These are phyloP conservation scores for Paraphaeosphaeria minitans DNA, from an alignment of 2,329 filamentous ascomycete genomes.

Conservation along the genomic window DNA sequence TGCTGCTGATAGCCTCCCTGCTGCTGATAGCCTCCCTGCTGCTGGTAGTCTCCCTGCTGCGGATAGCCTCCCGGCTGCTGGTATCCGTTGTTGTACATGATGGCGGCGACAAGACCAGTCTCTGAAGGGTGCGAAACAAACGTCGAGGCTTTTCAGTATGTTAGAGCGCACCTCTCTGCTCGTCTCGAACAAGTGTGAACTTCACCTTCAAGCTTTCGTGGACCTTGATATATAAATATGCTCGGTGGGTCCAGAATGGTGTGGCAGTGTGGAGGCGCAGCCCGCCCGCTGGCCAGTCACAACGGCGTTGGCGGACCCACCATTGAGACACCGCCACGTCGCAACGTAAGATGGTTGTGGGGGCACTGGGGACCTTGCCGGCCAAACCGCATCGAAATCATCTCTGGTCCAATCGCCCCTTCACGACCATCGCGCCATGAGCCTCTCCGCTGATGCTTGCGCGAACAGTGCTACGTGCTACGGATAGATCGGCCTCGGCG, in stretches of 20 bases:
- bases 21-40: not conserved
- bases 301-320: conserved; percentile 4
- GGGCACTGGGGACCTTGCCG: not conserved
- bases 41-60: conserved; percentile 4
- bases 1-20: conserved; percentile 5
- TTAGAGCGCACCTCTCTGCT: no score
- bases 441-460: not conserved
- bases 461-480: conserved; percentile 8
- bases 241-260: not conserved
- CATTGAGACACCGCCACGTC: conserved; percentile 4
- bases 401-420: not conserved
- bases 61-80: not conserved
- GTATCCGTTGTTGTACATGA: conserved; percentile 5
- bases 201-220: not conserved
- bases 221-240: conserved; percentile 1
- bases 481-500: conserved; percentile 5
- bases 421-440: not conserved
- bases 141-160: no score
- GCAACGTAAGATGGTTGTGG: not conserved
- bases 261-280: conserved; percentile 9
- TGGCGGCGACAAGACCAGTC: not conserved
- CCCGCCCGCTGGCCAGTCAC: not conserved
- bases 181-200: not conserved
- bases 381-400: not conserved
- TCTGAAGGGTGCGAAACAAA: not conserved